A percentile compares a stretch with the other conserved stretches of the same genome.
phyloP scores from a whole-genome alignment of 202 grass and related monocot genomes.

The Eragrostis tef region DNA sequence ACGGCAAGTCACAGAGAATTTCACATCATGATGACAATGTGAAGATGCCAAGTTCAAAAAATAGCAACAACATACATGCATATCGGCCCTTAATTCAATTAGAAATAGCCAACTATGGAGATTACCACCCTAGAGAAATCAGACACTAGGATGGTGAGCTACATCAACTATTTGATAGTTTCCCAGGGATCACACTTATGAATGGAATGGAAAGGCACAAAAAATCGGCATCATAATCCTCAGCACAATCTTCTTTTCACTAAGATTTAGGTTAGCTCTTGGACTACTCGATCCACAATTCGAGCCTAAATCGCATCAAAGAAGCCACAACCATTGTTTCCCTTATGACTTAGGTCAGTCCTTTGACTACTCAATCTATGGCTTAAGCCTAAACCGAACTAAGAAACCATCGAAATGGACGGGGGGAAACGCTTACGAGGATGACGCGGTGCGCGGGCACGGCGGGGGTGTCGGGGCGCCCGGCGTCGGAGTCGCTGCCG shows the following conservation, averaged over 20 bases:
- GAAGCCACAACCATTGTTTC: neutral
- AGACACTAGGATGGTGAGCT: neutral
- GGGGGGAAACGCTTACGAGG: conserved; percentile 53
- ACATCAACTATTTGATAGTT: neutral
- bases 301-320: neutral
- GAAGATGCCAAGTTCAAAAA: neutral
- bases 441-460: conserved; percentile 71
- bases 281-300: neutral
- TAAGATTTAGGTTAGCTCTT: neutral
- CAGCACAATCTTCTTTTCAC: neutral
- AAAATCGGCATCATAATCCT: neutral
- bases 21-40: neutral
- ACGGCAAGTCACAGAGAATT: neutral
- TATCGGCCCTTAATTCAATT: neutral
- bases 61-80: neutral
- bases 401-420: neutral
- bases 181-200: too few species aligned
- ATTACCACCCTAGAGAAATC: neutral
- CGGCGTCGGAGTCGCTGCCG: neutral
- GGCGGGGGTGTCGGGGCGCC: conserved; percentile 45
- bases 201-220: too few species aligned
- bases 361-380: neutral
- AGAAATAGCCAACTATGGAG: neutral
- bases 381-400: neutral
- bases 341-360: neutral